A percentile compares a stretch with the other conserved stretches of the same genome.
Evolutionary conservation across 441 rosid species (phyloP).

Genomic region (Arabidopsis lyrata): DNA sequence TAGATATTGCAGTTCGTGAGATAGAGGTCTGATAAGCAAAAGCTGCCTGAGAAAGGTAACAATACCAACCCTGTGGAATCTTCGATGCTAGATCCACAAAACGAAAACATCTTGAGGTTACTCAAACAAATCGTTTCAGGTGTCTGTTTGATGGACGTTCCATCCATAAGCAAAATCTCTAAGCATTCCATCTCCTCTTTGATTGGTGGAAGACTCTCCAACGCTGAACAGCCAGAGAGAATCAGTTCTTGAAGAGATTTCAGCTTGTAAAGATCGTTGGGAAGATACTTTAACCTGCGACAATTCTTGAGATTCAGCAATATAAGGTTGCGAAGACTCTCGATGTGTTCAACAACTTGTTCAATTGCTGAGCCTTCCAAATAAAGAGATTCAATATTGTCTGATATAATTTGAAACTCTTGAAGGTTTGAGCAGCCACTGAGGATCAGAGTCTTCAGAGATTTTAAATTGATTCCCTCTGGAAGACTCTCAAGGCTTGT

Average conservation of each 20-base stretch:
- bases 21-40: conserved; percentile 20
- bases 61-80: conserved; percentile 22
- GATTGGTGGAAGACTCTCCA: conserved; percentile 40
- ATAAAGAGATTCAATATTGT: conserved; percentile 18
- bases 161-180: conserved; percentile 36
- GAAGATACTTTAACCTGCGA: conserved; percentile 28
- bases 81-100: conserved; percentile 33
- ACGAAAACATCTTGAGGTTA: conserved; percentile 34
- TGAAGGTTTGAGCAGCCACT: conserved; percentile 44
- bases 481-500: conserved; percentile 41
- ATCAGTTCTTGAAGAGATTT: conserved; percentile 36
- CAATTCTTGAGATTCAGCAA: conserved; percentile 26
- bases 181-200: conserved; percentile 38
- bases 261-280: conserved; percentile 32
- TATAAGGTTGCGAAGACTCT: background rate
- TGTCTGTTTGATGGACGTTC: conserved; percentile 28
- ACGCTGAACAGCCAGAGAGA: conserved; percentile 37
- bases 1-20: conserved; percentile 27
- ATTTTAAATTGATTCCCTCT: conserved; percentile 19
- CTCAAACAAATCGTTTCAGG: conserved; percentile 27
- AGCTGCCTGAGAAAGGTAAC: conserved; percentile 35
- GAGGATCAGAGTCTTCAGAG: conserved; percentile 42
- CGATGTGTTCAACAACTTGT: conserved; percentile 37
- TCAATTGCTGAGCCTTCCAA: conserved; percentile 37
- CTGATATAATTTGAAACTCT: conserved; percentile 33